Evolutionary conservation across 1,284 basidiomycete species (phyloP).

Genomic region (Apiotrichum porosum): DNA sequence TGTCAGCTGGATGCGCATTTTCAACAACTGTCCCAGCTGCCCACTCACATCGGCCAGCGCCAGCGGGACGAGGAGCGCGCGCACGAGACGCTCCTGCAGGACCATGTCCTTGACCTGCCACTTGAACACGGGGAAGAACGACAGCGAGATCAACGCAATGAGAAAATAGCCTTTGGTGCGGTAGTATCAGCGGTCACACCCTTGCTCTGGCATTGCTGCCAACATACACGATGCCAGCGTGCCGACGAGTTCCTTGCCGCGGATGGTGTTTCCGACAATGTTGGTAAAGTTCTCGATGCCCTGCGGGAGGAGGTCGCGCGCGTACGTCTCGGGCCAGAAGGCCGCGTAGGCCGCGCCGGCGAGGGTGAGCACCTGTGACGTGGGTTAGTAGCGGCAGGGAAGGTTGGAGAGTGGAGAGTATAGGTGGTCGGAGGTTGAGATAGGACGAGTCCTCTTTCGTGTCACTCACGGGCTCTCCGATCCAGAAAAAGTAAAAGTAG

Average conservation of each 20-base stretch:
- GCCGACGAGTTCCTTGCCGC: conserved; percentile 40
- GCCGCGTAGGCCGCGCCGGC: conserved; percentile 44
- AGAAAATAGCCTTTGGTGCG: conserved; percentile 44
- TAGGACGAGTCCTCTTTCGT: too few relatives aligned
- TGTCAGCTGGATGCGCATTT: too few relatives aligned
- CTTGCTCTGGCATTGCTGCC: neutral
- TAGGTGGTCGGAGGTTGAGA: neutral
- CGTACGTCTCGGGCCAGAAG: conserved; percentile 38
- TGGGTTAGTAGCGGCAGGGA: neutral
- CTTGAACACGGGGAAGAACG: conserved; percentile 36
- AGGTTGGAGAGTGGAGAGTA: neutral
- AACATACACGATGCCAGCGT: conserved; percentile 48
- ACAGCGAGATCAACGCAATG: conserved; percentile 44
- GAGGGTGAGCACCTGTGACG: conserved; percentile 39
- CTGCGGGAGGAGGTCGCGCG: conserved; percentile 33
- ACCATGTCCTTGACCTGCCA: conserved; percentile 10
- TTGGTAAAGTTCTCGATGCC: conserved; percentile 23
- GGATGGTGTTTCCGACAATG: conserved; percentile 24
- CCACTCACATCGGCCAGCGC: conserved; percentile 44
- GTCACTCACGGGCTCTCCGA: conserved; percentile 37
- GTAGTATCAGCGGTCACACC: neutral
- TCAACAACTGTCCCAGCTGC: too few relatives aligned
- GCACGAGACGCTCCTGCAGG: conserved; percentile 36
- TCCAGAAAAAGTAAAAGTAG: conserved; percentile 41
- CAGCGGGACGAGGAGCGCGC: conserved; percentile 40